phyloP scores from a whole-genome alignment of 805 yeast genomes.

The Candida sithepensis region DNA sequence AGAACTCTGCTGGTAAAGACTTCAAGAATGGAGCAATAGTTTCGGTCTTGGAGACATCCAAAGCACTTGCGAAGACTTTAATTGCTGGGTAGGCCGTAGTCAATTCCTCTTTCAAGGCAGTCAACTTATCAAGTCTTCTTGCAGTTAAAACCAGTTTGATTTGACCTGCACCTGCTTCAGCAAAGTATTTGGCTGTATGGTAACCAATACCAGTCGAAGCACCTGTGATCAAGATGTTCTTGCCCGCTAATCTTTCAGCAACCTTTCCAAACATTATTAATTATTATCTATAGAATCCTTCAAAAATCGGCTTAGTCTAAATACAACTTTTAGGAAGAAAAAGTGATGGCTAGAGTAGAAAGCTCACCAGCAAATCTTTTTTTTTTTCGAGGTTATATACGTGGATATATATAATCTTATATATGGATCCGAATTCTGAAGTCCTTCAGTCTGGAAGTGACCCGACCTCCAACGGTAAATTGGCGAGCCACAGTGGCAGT shows the following conservation, averaged over 20 bases:
- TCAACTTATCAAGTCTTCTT: constrained; percentile 47
- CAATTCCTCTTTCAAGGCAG: constrained; percentile 36
- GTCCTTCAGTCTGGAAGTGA: too few relatives aligned
- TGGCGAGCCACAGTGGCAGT: too few relatives aligned
- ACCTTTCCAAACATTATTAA: constrained; percentile 43
- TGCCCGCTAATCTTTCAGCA: constrained; percentile 75
- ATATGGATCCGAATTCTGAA: too few relatives aligned
- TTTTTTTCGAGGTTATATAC: too few relatives aligned
- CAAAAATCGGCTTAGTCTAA: too few relatives aligned
- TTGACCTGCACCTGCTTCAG: constrained; percentile 53
- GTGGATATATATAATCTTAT: too few relatives aligned
- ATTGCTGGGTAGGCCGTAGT: constrained; percentile 32
- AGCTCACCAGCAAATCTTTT: too few relatives aligned
- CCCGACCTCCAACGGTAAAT: too few relatives aligned
- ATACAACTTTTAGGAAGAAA: too few relatives aligned
- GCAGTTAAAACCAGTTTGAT: constrained; percentile 50
- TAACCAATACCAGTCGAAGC: constrained; percentile 95
- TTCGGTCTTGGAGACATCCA: constrained; percentile 40
- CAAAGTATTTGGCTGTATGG: constrained; percentile 86
- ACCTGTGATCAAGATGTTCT: constrained; percentile 85
- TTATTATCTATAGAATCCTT: neutral
- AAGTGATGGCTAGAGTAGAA: too few relatives aligned
- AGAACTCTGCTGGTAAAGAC: constrained; percentile 42
- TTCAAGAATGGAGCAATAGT: constrained; percentile 44
- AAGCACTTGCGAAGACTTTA: constrained; percentile 30